phyloP scores from a whole-genome alignment of 1,139 yeast species.

The Ashbya aceris region DNA sequence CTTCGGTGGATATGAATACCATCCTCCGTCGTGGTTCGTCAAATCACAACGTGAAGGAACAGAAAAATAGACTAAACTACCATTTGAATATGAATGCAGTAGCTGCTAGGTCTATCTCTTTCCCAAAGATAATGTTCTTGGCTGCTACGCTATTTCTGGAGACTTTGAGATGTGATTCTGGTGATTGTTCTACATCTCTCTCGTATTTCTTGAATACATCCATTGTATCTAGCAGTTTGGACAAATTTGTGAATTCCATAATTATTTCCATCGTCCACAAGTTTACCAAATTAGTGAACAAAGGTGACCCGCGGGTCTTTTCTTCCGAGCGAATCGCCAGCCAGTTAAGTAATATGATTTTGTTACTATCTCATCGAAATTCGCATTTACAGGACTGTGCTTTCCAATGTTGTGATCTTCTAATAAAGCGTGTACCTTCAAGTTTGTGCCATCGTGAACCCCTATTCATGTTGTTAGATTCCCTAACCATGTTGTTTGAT shows the following conservation, averaged over 20 bases:
- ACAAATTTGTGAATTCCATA: slow-evolving; percentile 57
- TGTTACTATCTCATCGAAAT: slow-evolving; percentile 70
- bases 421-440: slow-evolving; percentile 67
- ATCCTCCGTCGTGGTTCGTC: slow-evolving; percentile 87
- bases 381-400: slow-evolving; percentile 74
- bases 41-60: slow-evolving; percentile 69
- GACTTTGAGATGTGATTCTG: slow-evolving; percentile 65
- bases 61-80: slow-evolving; percentile 43
- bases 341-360: slow-evolving; percentile 61
- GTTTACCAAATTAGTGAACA: slow-evolving; percentile 36
- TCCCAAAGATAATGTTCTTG: slow-evolving; percentile 79
- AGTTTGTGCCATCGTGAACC: slow-evolving; percentile 67
- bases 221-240: slow-evolving; percentile 50
- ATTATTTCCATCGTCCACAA: slow-evolving; percentile 52
- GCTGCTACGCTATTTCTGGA: slow-evolving; percentile 78
- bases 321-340: slow-evolving; percentile 53
- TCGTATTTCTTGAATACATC: slow-evolving; percentile 80
- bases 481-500: slow-evolving; percentile 66
- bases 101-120: slow-evolving; percentile 41
- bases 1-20: slow-evolving; percentile 84
- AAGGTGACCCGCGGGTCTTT: slow-evolving; percentile 33
- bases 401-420: slow-evolving; percentile 61
- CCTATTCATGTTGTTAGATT: slow-evolving; percentile 70
- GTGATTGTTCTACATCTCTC: slow-evolving; percentile 68
- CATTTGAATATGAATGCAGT: slow-evolving; percentile 28